Percentiles rank a stretch among this genome's conserved stretches.
Evolutionary conservation across 768 basidiomycete species (phyloP).

Genomic region (Kwoniella newhampshirensis): DNA sequence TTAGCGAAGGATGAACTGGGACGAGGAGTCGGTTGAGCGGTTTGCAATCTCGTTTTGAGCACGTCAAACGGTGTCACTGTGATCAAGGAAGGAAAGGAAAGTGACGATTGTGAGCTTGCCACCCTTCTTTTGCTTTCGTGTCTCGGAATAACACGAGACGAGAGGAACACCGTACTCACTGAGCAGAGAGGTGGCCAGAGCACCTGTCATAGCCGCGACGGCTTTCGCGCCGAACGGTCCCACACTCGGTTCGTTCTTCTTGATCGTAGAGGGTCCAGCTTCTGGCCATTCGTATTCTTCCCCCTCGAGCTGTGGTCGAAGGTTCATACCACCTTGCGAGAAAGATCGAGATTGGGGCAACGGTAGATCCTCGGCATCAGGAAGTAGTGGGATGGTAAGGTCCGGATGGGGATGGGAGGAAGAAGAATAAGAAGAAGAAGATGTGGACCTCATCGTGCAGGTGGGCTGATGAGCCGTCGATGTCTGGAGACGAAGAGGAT

Average conservation of each 20-base stretch:
- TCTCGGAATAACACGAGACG: background rate
- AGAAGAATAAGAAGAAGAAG: background rate
- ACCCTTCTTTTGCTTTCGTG: background rate
- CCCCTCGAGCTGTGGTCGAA: constrained; percentile 2
- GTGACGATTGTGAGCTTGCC: background rate
- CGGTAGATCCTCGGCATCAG: constrained; percentile 19
- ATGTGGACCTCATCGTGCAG: background rate
- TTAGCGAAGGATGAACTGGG: constrained; percentile 19
- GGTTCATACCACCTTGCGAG: constrained; percentile 18
- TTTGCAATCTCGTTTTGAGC: constrained; percentile 93
- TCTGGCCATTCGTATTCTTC: constrained; percentile 43
- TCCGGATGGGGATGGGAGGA: constrained; percentile 11
- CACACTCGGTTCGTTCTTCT: constrained; percentile 5
- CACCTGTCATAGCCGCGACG: constrained; percentile 50
- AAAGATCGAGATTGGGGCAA: constrained; percentile 3
- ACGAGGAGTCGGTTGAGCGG: constrained; percentile 56
- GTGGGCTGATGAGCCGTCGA: background rate
- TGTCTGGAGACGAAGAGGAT: no score
- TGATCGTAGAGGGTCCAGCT: constrained; percentile 29
- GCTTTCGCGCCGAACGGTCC: constrained; percentile 49
- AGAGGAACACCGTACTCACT: constrained; percentile 35
- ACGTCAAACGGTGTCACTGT: constrained; percentile 99
- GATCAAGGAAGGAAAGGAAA: background rate
- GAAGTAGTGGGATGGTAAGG: constrained; percentile 13
- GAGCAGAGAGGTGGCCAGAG: constrained; percentile 43